Evolutionary conservation across 768 basidiomycete species (phyloP).

Genomic region (Xerocomellus chrysenteron): DNA sequence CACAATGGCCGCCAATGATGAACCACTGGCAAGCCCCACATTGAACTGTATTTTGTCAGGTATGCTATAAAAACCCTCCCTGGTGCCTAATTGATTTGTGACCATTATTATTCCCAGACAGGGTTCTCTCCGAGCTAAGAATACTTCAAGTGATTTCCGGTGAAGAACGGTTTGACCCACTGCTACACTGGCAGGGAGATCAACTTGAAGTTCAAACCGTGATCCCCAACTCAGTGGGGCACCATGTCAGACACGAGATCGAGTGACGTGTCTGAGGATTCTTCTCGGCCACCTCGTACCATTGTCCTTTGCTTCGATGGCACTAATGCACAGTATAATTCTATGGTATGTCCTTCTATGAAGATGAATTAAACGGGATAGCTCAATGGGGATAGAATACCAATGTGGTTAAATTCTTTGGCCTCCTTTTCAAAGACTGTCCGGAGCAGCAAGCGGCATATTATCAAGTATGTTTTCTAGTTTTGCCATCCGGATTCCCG

Average conservation of each 20-base stretch:
- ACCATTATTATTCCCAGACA: background rate
- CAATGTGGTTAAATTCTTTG: slow-evolving; percentile 70
- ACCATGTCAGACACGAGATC: slow-evolving; percentile 18
- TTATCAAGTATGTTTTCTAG: slow-evolving; percentile 57
- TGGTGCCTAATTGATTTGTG: too few species aligned
- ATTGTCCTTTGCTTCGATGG: slow-evolving; percentile 74
- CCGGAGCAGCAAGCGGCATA: slow-evolving; percentile 59
- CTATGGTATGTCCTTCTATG: slow-evolving; percentile 36
- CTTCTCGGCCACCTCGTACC: slow-evolving; percentile 34
- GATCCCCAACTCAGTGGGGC: background rate
- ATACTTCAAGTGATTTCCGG: background rate
- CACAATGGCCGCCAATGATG: background rate
- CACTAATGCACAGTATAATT: slow-evolving; percentile 52
- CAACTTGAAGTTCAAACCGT: too few species aligned
- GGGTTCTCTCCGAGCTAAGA: background rate
- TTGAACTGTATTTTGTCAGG: background rate
- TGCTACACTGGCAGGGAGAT: background rate
- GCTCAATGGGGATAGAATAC: slow-evolving; percentile 45
- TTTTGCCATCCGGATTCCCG: background rate
- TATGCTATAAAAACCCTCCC: slow-evolving; percentile 4
- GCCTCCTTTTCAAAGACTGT: slow-evolving; percentile 57
- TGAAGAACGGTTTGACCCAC: background rate
- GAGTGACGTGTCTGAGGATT: background rate
- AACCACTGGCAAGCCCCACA: background rate
- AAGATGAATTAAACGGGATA: background rate